Conservation (phyloP, 192 early-diverging fungal species). For the Coemansia sp. region DNA sequence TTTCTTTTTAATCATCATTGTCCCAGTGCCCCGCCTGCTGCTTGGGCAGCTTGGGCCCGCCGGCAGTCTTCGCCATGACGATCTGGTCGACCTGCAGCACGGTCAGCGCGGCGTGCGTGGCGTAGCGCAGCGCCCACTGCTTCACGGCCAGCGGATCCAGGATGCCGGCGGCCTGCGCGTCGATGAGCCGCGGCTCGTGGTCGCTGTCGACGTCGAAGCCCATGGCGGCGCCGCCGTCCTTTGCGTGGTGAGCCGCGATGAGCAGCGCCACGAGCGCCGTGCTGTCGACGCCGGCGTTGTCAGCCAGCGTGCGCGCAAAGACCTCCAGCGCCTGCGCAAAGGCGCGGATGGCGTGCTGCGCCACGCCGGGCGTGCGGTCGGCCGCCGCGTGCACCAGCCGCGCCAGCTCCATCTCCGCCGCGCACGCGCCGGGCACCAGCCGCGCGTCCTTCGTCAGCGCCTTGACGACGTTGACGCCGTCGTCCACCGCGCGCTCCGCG, state of each 20-base stretch:
- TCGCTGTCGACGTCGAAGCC: conserved; percentile 81
- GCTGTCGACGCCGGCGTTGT: conserved; percentile 93
- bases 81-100: conserved; percentile 98
- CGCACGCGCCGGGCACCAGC: conserved; percentile 91
- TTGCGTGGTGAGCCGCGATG: conserved; percentile 85
- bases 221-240: conserved; percentile 8
- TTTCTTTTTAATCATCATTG: conserved; percentile 53
- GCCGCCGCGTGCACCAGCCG: conserved; percentile 74
- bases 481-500: conserved; percentile 95
- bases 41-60: conserved; percentile 91
- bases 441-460: conserved; percentile 82
- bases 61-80: conserved; percentile 98
- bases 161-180: conserved; percentile 73
- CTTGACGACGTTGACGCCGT: conserved; percentile 97
- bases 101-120: conserved; percentile 90
- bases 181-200: conserved; percentile 48
- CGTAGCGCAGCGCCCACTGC: conserved; percentile 86
- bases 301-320: conserved; percentile 89
- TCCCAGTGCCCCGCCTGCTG: conserved; percentile 79
- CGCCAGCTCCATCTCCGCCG: conserved; percentile 90
- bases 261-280: conserved; percentile 90
- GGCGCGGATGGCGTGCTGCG: conserved; percentile 95
- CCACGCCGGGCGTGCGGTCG: conserved; percentile 90
- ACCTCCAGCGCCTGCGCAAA: conserved; percentile 95
- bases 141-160: conserved; percentile 83